These are phyloP conservation scores for Fusarium sp. DNA, from an alignment of 2,329 filamentous ascomycete genomes.

Conservation along the genomic window DNA sequence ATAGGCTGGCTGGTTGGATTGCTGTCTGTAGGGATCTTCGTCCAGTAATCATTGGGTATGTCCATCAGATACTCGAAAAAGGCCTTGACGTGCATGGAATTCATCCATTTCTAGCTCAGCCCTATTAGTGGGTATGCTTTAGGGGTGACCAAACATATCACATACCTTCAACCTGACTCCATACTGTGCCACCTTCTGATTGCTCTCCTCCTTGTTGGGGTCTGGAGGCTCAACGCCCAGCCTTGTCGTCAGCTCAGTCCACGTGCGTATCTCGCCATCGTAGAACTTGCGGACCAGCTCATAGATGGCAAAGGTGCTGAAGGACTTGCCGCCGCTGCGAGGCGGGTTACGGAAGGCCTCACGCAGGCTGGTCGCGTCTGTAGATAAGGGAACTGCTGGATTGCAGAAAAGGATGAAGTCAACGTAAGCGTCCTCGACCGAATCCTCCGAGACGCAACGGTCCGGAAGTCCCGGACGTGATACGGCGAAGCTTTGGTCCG, in stretches of 20 bases:
- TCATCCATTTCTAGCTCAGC: slow-evolving; percentile 85
- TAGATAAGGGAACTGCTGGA: slow-evolving; percentile 75
- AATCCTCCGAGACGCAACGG: slow-evolving; percentile 74
- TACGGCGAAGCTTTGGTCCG: slow-evolving; percentile 33
- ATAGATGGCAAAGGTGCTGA: slow-evolving; percentile 81
- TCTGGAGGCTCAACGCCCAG: slow-evolving; percentile 91
- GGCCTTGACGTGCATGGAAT: slow-evolving; percentile 92
- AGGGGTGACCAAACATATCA: slow-evolving; percentile 7
- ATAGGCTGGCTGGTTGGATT: slow-evolving; percentile 73
- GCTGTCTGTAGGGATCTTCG: slow-evolving; percentile 74
- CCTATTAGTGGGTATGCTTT: slow-evolving; percentile 20
- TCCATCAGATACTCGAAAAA: slow-evolving; percentile 92
- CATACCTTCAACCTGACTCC: slow-evolving; percentile 87
- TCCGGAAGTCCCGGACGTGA: slow-evolving; percentile 66
- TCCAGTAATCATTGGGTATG: slow-evolving; percentile 83
- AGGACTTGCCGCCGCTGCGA: slow-evolving; percentile 88
- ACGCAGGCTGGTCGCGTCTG: slow-evolving; percentile 77
- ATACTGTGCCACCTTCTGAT: slow-evolving; percentile 95
- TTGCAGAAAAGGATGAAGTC: slow-evolving; percentile 92
- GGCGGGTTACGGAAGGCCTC: slow-evolving; percentile 84
- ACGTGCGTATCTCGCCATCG: slow-evolving; percentile 87
- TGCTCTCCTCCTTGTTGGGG: slow-evolving; percentile 84
- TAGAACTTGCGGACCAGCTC: slow-evolving; percentile 84
- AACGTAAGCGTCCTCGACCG: slow-evolving; percentile 85
- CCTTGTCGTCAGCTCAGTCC: slow-evolving; percentile 87